Evolutionary conservation across 169 alveolate species (phyloP), one percentile per base, ranked within the genome.

Genomic region (Condylostoma magnum): DNA sequence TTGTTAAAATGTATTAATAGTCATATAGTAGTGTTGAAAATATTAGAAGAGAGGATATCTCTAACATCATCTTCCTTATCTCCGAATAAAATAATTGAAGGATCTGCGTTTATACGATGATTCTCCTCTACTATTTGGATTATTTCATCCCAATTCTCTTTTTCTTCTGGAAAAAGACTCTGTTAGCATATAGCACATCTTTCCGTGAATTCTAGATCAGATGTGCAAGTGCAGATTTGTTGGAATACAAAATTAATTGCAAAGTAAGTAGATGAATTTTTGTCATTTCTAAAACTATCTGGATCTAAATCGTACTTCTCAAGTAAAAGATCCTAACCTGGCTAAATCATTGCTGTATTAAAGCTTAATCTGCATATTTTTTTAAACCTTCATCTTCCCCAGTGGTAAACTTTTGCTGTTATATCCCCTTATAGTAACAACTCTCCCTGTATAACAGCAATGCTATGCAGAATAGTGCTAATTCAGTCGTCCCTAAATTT

Each of bases 351-450:
- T 27, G 87, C 69, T 15, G 90, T 83, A 57, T 86, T 83, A 25
- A 86, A 33, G 12, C 87, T 73, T 36, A 86, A 71, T 55, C 87
- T 50, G 65, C 85, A 86, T 31, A 86, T 60, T 5, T 68, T 46
- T 27, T 56, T 51, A 31, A 52, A 51, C 38, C 67, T 63, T 36
- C 53, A 53, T 31, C 57, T 48, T 6, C 90, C 84, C 15, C 71
- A 69, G 50, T 86, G 78, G 53, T 53, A 38, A 33, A 86, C n/a
- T 48, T 65, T 67, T 34, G 77, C 50, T 10, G 53, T 52, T 0
- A 83, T 46, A 74, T 86, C 93, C 18, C 90, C 90, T 25, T 47
- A 43, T 6, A 83, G 71, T 31, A 44, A 6, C 15, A 50, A 43
- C 4, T 60, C 56, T 43, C n/a, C 58, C n/a, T 36, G 18, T n/a